A percentile compares a stretch with the other conserved stretches of the same genome.
Conservation (phyloP, 495 filamentous ascomycete species). For the Ascodesmis nigricans region DNA sequence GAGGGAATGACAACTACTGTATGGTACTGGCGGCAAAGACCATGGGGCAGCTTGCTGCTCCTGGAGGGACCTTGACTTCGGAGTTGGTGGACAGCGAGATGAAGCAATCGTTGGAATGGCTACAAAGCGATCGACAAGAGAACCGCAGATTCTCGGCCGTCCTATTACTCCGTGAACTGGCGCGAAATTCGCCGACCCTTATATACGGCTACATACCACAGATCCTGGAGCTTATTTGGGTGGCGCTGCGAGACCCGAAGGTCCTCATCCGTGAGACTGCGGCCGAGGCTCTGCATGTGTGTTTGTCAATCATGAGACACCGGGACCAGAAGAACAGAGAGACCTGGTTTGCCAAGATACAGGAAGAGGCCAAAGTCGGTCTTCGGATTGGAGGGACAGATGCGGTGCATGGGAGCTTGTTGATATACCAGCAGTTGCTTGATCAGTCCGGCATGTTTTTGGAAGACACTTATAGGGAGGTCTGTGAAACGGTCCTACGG, state of each 20-base stretch:
- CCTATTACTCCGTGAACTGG: constrained; percentile 70
- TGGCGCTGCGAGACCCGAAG: constrained; percentile 69
- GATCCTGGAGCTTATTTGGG: constrained; percentile 88
- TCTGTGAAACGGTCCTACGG: constrained; percentile 72
- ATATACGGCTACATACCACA: constrained; percentile 79
- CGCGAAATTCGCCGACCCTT: constrained; percentile 72
- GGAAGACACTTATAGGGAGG: constrained; percentile 66
- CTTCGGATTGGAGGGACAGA: constrained; percentile 62
- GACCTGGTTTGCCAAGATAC: constrained; percentile 67
- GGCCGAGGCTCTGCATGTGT: constrained; percentile 72
- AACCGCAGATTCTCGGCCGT: constrained; percentile 79
- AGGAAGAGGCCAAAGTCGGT: constrained; percentile 56
- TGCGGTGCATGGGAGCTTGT: constrained; percentile 69
- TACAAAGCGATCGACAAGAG: constrained; percentile 87
- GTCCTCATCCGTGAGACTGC: constrained; percentile 80
- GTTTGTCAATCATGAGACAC: constrained; percentile 79
- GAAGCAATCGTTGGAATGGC: constrained; percentile 80
- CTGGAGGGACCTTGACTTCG: constrained; percentile 81
- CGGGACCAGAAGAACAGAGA: constrained; percentile 68
- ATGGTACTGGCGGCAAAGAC: constrained; percentile 74
- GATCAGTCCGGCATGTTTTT: constrained; percentile 96
- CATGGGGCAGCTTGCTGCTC: constrained; percentile 69
- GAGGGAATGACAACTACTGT: constrained; percentile 68
- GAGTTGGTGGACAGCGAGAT: constrained; percentile 94
- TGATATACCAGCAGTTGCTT: constrained; percentile 76